These are phyloP conservation scores for Tricholoma terreum DNA, from an alignment of 768 basidiomycete species.

Conservation along the genomic window DNA sequence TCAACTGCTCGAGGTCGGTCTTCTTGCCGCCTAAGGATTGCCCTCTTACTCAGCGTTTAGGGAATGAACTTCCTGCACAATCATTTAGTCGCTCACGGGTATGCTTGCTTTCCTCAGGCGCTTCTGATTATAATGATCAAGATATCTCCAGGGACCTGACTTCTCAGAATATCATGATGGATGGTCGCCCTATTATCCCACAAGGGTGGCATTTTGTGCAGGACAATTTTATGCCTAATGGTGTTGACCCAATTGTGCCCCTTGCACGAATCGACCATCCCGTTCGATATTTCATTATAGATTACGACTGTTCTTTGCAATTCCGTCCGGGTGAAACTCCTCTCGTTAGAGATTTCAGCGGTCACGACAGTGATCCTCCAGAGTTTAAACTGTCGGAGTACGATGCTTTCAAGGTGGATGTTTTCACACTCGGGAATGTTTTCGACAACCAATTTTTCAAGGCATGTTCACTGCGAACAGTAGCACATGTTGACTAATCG, in stretches of 20 bases:
- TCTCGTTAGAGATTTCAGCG: background rate
- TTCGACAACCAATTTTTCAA: slow-evolving; percentile 1
- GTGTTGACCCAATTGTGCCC: background rate
- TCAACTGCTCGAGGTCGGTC: slow-evolving; percentile 18
- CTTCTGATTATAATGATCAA: background rate
- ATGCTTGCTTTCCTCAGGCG: slow-evolving; percentile 16
- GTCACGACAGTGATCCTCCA: background rate
- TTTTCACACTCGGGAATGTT: slow-evolving; percentile 5
- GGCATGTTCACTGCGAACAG: background rate
- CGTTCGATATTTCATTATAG: slow-evolving; percentile 4
- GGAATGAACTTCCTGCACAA: slow-evolving; percentile 31
- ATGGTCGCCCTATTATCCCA: slow-evolving; percentile 1
- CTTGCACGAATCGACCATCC: slow-evolving; percentile 5
- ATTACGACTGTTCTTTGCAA: background rate
- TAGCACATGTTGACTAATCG: background rate
- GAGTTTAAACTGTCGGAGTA: background rate
- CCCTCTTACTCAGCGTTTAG: background rate
- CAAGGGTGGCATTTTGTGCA: slow-evolving; percentile 2
- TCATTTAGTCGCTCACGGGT: slow-evolving; percentile 31
- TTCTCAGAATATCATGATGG: slow-evolving; percentile 4
- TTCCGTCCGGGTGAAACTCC: background rate
- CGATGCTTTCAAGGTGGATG: slow-evolving; percentile 6
- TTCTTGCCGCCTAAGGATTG: background rate
- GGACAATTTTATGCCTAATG: background rate
- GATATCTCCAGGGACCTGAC: background rate